These are phyloP conservation scores for Neurospora sp. DNA, from an alignment of 495 filamentous ascomycete species.

Conservation along the genomic window DNA sequence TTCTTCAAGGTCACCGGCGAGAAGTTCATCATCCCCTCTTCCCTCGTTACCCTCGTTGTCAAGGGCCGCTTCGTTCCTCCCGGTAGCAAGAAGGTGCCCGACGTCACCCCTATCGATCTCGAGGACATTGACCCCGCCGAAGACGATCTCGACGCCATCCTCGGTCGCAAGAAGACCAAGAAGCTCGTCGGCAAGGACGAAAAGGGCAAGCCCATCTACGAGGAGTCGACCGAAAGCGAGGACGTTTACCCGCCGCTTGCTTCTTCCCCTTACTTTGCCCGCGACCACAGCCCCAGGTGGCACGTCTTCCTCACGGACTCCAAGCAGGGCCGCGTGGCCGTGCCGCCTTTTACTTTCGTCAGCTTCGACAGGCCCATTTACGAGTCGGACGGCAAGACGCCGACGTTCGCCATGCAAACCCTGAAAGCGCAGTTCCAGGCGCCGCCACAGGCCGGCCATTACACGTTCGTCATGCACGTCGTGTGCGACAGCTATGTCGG, in stretches of 20 bases:
- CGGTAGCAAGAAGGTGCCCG: conserved; percentile 60
- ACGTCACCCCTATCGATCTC: conserved; percentile 65
- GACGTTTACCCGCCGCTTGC: conserved; percentile 70
- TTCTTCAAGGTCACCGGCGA: conserved; percentile 99
- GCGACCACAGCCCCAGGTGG: conserved; percentile 84
- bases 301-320: conserved; percentile 87
- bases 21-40: conserved; percentile 82
- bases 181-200: conserved; percentile 47
- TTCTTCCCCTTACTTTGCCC: conserved; percentile 78
- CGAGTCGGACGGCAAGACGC: conserved; percentile 54
- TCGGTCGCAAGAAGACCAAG: conserved; percentile 68
- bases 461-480: conserved; percentile 84
- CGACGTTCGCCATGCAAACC: conserved; percentile 87
- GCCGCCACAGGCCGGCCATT: conserved; percentile 83
- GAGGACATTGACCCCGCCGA: conserved; percentile 90
- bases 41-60: conserved; percentile 84
- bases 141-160: conserved; percentile 79
- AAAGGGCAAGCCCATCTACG: conserved; percentile 41
- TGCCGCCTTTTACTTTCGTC: conserved; percentile 85
- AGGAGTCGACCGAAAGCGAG: conserved; percentile 37
- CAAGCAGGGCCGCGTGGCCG: conserved; percentile 88
- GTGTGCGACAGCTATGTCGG: conserved; percentile 92
- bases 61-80: conserved; percentile 93
- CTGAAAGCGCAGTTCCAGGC: conserved; percentile 97
- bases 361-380: conserved; percentile 82